A percentile compares a stretch with the other conserved stretches of the same genome.
Conservation (phyloP, 225 moss, liverwort and hornwort genomes). For the Anthoceros angustus region DNA sequence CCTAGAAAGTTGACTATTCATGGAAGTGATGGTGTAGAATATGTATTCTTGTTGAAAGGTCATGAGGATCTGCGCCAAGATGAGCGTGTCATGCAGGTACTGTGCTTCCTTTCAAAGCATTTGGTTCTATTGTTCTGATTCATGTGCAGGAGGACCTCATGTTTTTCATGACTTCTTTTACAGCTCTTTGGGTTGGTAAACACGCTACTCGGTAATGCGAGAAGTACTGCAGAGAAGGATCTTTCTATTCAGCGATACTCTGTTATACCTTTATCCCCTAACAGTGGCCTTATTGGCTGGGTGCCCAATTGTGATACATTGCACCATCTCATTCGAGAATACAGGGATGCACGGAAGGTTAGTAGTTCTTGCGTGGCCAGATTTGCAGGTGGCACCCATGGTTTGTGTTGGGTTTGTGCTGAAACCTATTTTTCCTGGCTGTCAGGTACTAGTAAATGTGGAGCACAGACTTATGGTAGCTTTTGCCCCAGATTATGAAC, state of each 20-base stretch:
- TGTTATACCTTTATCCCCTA: constrained; percentile 92
- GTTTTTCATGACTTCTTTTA: constrained; percentile 5
- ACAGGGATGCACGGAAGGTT: constrained; percentile 78
- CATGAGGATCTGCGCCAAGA: constrained; percentile 98
- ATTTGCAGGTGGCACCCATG: neutral
- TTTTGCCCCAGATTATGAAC: constrained; percentile 91
- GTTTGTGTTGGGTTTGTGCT: too few species aligned
- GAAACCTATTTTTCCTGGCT: neutral
- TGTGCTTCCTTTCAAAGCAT: too few species aligned
- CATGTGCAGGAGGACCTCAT: neutral
- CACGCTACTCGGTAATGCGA: constrained; percentile 75
- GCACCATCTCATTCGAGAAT: constrained; percentile 91
- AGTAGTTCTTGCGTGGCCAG: neutral
- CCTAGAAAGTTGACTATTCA: constrained; percentile 84
- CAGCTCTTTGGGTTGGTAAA: constrained; percentile 98
- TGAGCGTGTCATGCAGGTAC: constrained; percentile 97
- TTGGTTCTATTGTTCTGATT: neutral
- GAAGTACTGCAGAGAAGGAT: constrained; percentile 83
- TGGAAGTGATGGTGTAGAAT: constrained; percentile 88
- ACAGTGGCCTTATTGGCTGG: constrained; percentile 97
- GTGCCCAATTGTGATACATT: constrained; percentile 97
- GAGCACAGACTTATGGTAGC: constrained; percentile 90
- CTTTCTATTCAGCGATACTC: constrained; percentile 92
- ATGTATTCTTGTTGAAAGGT: constrained; percentile 87
- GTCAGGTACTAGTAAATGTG: constrained; percentile 58